Conservation (phyloP, 129 eudicot genomes). For the Escallonia rubra region DNA sequence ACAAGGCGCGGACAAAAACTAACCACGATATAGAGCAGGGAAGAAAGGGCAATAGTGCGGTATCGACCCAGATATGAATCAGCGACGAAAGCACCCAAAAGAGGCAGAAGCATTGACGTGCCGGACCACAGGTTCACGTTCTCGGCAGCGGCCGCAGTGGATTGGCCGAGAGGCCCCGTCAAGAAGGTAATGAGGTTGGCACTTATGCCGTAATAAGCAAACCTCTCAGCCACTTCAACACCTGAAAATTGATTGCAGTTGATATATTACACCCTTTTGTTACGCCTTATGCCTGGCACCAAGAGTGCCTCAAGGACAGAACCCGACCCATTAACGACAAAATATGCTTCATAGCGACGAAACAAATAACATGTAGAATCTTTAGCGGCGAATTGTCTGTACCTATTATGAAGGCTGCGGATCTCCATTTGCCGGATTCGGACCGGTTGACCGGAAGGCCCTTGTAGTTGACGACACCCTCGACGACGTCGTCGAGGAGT, state of each 20-base stretch:
- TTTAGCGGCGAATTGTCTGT: background rate
- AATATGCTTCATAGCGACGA: too few relatives aligned
- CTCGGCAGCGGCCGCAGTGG: constrained; percentile 21
- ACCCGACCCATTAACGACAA: too few relatives aligned
- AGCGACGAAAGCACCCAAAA: constrained; percentile 42
- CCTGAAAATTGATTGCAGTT: constrained; percentile 8
- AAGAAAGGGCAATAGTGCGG: constrained; percentile 33
- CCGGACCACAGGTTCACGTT: constrained; percentile 45
- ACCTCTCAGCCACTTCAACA: constrained; percentile 41
- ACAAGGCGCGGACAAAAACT: background rate
- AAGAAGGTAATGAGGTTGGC: constrained; percentile 20
- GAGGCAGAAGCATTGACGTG: constrained; percentile 32
- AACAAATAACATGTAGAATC: too few relatives aligned
- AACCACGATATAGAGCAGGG: constrained; percentile 39
- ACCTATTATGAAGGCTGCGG: constrained; percentile 17
- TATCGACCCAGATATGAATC: constrained; percentile 41
- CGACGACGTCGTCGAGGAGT: constrained; percentile 27
- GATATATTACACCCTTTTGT: too few relatives aligned
- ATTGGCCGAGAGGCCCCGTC: too few relatives aligned
- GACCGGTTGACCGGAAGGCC: constrained; percentile 30
- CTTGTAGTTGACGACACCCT: constrained; percentile 25
- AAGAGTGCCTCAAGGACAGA: too few relatives aligned
- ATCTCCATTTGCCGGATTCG: constrained; percentile 30
- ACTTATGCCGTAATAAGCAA: constrained; percentile 34
- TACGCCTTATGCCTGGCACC: too few relatives aligned